These are phyloP conservation scores for Alternaria consortialis DNA, from an alignment of 2,329 filamentous ascomycete species.

Conservation along the genomic window DNA sequence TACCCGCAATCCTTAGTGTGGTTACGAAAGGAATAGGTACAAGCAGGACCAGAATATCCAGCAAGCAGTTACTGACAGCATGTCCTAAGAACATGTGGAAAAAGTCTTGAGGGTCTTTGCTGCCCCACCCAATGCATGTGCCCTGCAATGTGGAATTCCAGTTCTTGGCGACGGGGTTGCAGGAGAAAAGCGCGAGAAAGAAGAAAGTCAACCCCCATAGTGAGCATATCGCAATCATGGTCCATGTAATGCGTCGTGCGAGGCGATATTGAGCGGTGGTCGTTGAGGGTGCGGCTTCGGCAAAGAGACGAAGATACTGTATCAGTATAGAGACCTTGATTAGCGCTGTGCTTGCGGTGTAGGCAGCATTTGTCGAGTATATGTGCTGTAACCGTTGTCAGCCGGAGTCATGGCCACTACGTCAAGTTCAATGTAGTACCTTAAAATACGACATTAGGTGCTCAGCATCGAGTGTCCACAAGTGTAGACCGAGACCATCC, in stretches of 20 bases:
- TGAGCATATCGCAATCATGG: slow-evolving; percentile 32
- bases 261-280: slow-evolving; percentile 16
- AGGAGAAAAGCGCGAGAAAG: slow-evolving; percentile 43
- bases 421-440: slow-evolving; percentile 19
- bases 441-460: slow-evolving; percentile 40
- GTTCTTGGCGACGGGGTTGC: slow-evolving; percentile 40
- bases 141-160: slow-evolving; percentile 37
- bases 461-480: slow-evolving; percentile 32
- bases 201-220: slow-evolving; percentile 46
- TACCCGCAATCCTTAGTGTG: slow-evolving; percentile 40
- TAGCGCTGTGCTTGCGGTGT: slow-evolving; percentile 43
- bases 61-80: slow-evolving; percentile 42
- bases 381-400: slow-evolving; percentile 33
- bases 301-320: slow-evolving; percentile 50
- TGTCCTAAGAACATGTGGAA: slow-evolving; percentile 44
- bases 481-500: slow-evolving; percentile 46
- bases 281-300: slow-evolving; percentile 26
- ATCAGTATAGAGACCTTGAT: slow-evolving; percentile 51
- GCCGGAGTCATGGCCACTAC: background rate
- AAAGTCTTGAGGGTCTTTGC: slow-evolving; percentile 38
- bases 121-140: slow-evolving; percentile 49
- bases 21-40: slow-evolving; percentile 47
- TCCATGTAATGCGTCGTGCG: slow-evolving; percentile 29
- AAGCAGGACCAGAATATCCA: slow-evolving; percentile 44
- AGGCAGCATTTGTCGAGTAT: slow-evolving; percentile 43